Base-by-base conservation (phyloP, 371 early-diverging fungal species). In the Rhizopus sp. region DNA sequence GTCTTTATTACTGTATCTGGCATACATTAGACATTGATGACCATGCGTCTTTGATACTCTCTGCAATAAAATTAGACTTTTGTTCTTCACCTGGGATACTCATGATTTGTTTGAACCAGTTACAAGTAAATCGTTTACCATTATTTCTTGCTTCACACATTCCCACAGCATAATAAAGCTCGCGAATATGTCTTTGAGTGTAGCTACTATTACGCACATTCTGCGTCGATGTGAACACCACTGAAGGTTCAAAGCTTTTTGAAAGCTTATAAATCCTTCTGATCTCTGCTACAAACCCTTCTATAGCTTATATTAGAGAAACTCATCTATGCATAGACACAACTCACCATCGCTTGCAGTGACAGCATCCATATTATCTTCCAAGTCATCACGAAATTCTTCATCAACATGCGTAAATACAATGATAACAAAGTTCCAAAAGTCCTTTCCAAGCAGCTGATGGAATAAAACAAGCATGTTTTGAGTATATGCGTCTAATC, bases 381-480 rank as follows among this genome's bases (percentile, higher is more conserved):
- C 82, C 32, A 85, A 65, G 50, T 78, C 78, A 49, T 83, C 85
- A 16, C 77, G 59, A 16, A 72, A 69, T 35, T 83, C 81, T 52
- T 83, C 83, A 54, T 85, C 85, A 15, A 82, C 83, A 63, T 83
- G 82, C 1, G 85, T 85, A 56, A 85, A 85, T 38, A 81, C 83
- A 46, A 85, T 70, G 12, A 83, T 78, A 6, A 83, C 82, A 63
- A 81, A 82, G 40, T 82, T 78, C 85, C 83, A 85, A 50, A 85
- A 85, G 23, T 81, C 77, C 23, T 73, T 79, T 29, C 85, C 85
- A 13, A 85, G 65, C 32, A 85, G 53, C 47, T 77, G 73, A 47
- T 83, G 81, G 55, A 85, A 85, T 33, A 83, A 55, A 13, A 73
- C 55, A 34, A 85, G 53, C 83, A 85, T 85, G 48, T 79, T 81